These are phyloP conservation scores for Trypanosoma cruzi DNA, from an alignment of 208 protist species.

Conservation along the genomic window DNA sequence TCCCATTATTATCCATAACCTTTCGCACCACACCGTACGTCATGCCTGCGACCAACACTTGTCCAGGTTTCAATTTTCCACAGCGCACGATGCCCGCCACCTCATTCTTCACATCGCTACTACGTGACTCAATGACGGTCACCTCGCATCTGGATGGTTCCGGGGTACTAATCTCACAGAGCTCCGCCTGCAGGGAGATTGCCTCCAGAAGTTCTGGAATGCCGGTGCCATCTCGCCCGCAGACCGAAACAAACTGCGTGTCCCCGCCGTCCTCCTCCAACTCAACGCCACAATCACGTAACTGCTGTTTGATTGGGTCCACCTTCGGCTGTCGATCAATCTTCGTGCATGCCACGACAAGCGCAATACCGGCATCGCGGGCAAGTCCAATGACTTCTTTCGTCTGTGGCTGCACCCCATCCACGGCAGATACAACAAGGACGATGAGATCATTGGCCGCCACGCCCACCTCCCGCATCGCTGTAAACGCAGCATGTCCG, in stretches of 20 bases:
- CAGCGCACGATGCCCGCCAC: slow-evolving; percentile 85
- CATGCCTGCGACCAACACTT: slow-evolving; percentile 80
- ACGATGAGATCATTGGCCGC: slow-evolving; percentile 96
- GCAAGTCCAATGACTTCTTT: slow-evolving; percentile 91
- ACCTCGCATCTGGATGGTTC: slow-evolving; percentile 78
- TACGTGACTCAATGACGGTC: slow-evolving; percentile 92
- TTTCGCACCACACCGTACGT: slow-evolving; percentile 73
- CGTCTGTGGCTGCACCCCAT: slow-evolving; percentile 96
- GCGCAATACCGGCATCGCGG: slow-evolving; percentile 62
- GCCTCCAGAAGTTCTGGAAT: slow-evolving; percentile 91
- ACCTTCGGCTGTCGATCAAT: slow-evolving; percentile 93
- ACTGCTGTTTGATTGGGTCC: slow-evolving; percentile 80
- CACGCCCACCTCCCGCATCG: slow-evolving; percentile 95
- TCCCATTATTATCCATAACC: slow-evolving; percentile 70
- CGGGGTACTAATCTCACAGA: slow-evolving; percentile 90
- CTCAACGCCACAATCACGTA: slow-evolving; percentile 75
- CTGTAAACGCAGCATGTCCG: slow-evolving; percentile 96
- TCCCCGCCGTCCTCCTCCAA: slow-evolving; percentile 96
- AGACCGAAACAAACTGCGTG: slow-evolving; percentile 91
- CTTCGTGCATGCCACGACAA: slow-evolving; percentile 98
- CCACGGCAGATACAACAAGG: slow-evolving; percentile 96
- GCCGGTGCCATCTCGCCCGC: slow-evolving; percentile 83
- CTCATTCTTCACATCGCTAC: slow-evolving; percentile 35
- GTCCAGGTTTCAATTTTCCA: slow-evolving; percentile 63
- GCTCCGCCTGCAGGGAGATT: slow-evolving; percentile 87